Evolutionary conservation across 1,284 basidiomycete genomes (phyloP), one percentile per base, ranked within the genome.

Genomic region (Megacollybia platyphylla): DNA sequence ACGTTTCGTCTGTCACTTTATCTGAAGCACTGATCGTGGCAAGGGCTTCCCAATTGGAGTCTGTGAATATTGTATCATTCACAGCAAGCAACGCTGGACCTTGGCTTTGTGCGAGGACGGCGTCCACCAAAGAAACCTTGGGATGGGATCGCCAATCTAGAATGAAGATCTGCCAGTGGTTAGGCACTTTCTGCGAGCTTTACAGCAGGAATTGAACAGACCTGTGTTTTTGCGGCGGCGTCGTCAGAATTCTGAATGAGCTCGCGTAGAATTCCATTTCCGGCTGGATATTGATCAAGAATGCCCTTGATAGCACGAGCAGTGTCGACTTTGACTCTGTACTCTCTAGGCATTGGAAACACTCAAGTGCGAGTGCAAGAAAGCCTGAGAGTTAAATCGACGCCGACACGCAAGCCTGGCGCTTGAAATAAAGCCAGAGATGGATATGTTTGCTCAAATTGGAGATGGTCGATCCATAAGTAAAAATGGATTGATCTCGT

Each of bases 61-160:
- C 58, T 0, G 45, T 50, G 44, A 73, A 70, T 1, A 55, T 35
- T 0, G 61, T 59, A 46, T 72, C 55, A 43, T 74, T 74, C 48
- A 57, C 65, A 0, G 70, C 70, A 1, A 73, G 46, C 4, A 74
- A 48, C 0, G 71, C 64, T 3, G 71, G 68, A 5, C 69, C 70
- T 52, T 70, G 68, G 2, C 62, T 53, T 2, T 42, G 42, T 3
- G 47, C 45, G 10, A 69, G 54, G 4, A 45, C 49, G 0, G 52
- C 46, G 39, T 63, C 52, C 24, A 59, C 48, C 4, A 70, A 43
- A 0, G 43, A 43, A 1, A 43, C 40, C 0, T 51, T 46, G 2
- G 49, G 41, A 47, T 70, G 63, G 0, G 44, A 48, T 10, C 64
- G 54, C 36, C 46, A 42, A 44, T 73, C 70, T 4, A 72, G 51